Evolutionary conservation across 306 rosid species (phyloP), one percentile per base, ranked within the genome.

Genomic region (Gastrolobium bilobum): DNA sequence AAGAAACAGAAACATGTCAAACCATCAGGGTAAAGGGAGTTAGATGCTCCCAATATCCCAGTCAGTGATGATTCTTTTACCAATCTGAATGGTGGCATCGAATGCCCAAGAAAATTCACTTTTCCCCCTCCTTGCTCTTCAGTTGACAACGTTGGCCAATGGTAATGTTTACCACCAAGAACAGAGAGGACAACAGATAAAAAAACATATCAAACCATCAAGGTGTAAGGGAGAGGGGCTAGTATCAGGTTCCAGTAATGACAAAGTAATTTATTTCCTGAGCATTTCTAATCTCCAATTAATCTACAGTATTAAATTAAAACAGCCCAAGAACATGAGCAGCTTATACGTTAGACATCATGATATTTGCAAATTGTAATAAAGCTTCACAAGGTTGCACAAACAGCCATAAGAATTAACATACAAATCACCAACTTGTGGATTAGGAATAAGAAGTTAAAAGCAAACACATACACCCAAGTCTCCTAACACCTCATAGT

Each of bases 1-100:
- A 59, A n/a, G 59, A 72, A 6, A 72, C 39, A 29, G 13, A 70
- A 51, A 35, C 76, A 52, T 56, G 29, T 26, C n/a, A 10, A 72
- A 39, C 26, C 13, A 38, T 71, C 26, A 71, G 64, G 51, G 62
- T 15, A 37, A 15, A n/a, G 37, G 7, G 64, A 37, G 38, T 71
- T 7, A 9, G 34, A 53, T 53, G 76, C 20, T 10, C 4, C 26
- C 37, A 35, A 48, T n/a, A 71, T 26, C 15, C 74, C 30, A 51
- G 43, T 72, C 38, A 30, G n/a, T 60, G 37, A 71, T 20, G 29
- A 59, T n/a, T 10, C 39, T 50, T 58, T 60, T 7, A 14, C 69
- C 62, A 58, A 67, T 43, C 30, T 34, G 52, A 69, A 46, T 35
- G 46, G 34, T 35, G 46, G 34, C 61, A 78, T 14, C 66, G 56